Evolutionary conservation across 306 rosid genomes (phyloP).

Genomic region (Acmispon strigosus): DNA sequence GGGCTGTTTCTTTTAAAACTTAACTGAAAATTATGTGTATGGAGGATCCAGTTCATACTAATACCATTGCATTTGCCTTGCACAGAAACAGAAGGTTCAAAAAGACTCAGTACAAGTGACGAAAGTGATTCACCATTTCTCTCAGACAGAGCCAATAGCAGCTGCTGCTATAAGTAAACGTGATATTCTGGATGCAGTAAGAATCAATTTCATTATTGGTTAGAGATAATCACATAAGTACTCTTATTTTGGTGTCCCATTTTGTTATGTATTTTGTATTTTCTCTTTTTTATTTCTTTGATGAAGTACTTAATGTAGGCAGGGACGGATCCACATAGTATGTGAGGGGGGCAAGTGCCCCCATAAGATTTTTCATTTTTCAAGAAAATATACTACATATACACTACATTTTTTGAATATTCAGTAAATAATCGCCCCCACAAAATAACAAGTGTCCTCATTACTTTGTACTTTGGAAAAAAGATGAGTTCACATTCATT

Average conservation of each 20-base stretch:
- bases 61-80: constrained; percentile 15
- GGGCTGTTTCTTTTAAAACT: background rate
- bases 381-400: no score
- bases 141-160: no score
- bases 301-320: no score
- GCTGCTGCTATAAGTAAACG: constrained; percentile 30
- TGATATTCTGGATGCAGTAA: constrained; percentile 58
- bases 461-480: no score
- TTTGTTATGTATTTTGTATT: background rate
- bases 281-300: background rate
- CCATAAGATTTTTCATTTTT: no score
- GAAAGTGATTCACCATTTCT: constrained; percentile 58
- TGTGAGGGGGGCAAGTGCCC: no score
- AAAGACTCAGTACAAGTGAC: constrained; percentile 34
- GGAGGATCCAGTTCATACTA: constrained; percentile 1
- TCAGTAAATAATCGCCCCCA: no score
- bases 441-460: no score
- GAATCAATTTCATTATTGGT: constrained; percentile 21
- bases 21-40: background rate
- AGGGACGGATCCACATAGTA: no score
- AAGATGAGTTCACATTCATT: no score
- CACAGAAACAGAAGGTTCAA: constrained; percentile 70
- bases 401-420: no score
- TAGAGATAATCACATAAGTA: background rate
- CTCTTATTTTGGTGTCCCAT: background rate